Evolutionary conservation across 345 rosid genomes (phyloP).

Genomic region (Bruguiera gymnorhiza): DNA sequence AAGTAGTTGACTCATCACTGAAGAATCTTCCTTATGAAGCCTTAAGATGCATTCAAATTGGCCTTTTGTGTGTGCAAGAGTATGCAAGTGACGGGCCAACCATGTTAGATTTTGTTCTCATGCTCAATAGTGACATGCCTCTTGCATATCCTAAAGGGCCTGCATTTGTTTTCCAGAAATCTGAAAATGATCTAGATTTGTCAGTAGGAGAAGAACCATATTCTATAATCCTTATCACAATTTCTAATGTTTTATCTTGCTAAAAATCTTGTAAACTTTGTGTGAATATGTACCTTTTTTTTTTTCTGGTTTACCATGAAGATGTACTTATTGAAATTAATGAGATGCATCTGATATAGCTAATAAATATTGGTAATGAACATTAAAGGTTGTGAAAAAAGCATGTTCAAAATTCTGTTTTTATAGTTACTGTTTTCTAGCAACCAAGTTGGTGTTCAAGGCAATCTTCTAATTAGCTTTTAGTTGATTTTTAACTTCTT

Average conservation of each 20-base stretch:
- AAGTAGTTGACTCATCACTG: conserved; percentile 32
- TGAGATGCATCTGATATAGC: too few species aligned
- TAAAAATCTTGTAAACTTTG: too few species aligned
- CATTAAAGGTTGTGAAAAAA: too few species aligned
- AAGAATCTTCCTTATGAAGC: conserved; percentile 25
- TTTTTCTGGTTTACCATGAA: too few species aligned
- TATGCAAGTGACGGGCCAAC: conserved; percentile 38
- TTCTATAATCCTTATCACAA: not conserved
- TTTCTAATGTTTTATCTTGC: not conserved
- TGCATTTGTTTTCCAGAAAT: conserved; percentile 1
- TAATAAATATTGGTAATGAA: too few species aligned
- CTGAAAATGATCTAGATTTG: not conserved
- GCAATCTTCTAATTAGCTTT: too few species aligned
- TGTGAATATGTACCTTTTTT: too few species aligned
- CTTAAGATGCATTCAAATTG: conserved; percentile 49
- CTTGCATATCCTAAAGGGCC: conserved; percentile 7
- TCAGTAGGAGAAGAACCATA: not conserved
- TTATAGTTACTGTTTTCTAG: too few species aligned
- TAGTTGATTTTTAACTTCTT: too few species aligned
- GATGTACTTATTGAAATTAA: too few species aligned
- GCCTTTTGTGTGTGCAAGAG: conserved; percentile 66
- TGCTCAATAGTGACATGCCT: not conserved
- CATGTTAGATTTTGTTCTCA: conserved; percentile 28
- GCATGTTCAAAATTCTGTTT: too few species aligned
- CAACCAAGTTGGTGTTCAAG: too few species aligned